Percentiles rank a stretch among this genome's conserved stretches.
Conservation (phyloP, 1,139 yeast species). For the Taphrina pruni region DNA sequence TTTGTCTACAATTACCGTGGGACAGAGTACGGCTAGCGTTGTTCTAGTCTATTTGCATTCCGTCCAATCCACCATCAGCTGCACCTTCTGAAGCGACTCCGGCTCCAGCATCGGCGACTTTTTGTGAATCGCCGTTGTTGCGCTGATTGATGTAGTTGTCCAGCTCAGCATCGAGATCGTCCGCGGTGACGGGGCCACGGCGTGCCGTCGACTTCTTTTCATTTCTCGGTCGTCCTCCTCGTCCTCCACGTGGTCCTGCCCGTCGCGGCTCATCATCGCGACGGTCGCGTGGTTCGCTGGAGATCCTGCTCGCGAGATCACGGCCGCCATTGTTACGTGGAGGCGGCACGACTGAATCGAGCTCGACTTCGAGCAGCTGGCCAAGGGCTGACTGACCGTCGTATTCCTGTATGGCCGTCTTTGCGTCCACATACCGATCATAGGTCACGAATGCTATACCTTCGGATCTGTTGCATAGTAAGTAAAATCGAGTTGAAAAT, state of each 20-base stretch:
- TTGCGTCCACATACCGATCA: constrained; percentile 21
- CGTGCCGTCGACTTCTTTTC: constrained; percentile 12
- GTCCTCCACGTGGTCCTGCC: constrained; percentile 9
- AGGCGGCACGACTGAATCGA: constrained; percentile 30
- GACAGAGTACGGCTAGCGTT: no score
- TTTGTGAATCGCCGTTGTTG: constrained; percentile 19
- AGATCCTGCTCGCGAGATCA: constrained; percentile 15
- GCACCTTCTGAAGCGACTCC: neutral
- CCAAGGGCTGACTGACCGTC: constrained; percentile 28
- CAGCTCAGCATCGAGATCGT: constrained; percentile 35
- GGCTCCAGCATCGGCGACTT: constrained; percentile 22
- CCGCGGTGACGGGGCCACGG: constrained; percentile 37
- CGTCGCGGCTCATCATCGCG: constrained; percentile 17
- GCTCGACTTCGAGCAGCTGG: constrained; percentile 18
- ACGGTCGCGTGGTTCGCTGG: neutral
- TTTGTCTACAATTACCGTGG: no score
- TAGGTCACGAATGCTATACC: constrained; percentile 28
- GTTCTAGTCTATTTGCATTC: constrained; percentile 18
- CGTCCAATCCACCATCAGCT: constrained; percentile 21
- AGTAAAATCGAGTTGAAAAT: neutral
- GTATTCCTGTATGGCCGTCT: constrained; percentile 18
- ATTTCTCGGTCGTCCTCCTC: neutral
- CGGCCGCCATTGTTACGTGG: neutral
- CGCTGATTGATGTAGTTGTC: constrained; percentile 34
- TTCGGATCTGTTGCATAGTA: constrained; percentile 23